Evolutionary conservation across 2,329 filamentous ascomycete genomes (phyloP).

Genomic region (Trichoderma sp.): DNA sequence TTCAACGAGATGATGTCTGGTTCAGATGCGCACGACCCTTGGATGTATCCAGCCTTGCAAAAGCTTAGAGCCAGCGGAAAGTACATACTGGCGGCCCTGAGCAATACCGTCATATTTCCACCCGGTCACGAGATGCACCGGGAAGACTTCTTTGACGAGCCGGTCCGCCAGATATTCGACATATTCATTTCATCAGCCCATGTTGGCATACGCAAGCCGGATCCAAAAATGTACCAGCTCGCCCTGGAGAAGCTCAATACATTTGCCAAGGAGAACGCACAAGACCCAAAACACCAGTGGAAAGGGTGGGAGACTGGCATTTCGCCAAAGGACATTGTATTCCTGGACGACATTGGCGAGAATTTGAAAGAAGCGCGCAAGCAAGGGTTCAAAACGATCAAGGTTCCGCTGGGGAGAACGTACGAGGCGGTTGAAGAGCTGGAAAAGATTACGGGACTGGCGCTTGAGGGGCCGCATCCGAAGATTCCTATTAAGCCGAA

Average conservation of each 20-base stretch:
- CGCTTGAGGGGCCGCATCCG: slow-evolving; percentile 55
- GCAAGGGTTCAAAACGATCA: slow-evolving; percentile 77
- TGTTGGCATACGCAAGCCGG: slow-evolving; percentile 83
- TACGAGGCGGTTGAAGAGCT: slow-evolving; percentile 79
- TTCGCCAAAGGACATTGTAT: slow-evolving; percentile 67
- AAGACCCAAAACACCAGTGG: slow-evolving; percentile 35
- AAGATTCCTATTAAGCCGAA: slow-evolving; percentile 45
- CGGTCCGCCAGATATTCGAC: slow-evolving; percentile 70
- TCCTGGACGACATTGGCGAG: slow-evolving; percentile 91
- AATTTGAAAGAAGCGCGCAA: slow-evolving; percentile 79
- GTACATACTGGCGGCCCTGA: slow-evolving; percentile 77
- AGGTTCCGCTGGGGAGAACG: slow-evolving; percentile 74
- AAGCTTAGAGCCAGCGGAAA: slow-evolving; percentile 60
- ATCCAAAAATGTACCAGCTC: slow-evolving; percentile 74
- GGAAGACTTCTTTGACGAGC: slow-evolving; percentile 49
- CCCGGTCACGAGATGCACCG: slow-evolving; percentile 63
- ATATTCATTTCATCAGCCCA: slow-evolving; percentile 86
- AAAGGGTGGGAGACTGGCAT: slow-evolving; percentile 51
- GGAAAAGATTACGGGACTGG: slow-evolving; percentile 69
- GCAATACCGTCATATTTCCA: slow-evolving; percentile 88
- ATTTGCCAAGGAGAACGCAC: slow-evolving; percentile 53
- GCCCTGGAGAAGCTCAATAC: slow-evolving; percentile 65
- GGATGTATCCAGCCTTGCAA: slow-evolving; percentile 80
- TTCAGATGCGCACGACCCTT: slow-evolving; percentile 70
- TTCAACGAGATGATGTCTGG: slow-evolving; percentile 90